Evolutionary conservation across 768 basidiomycete genomes (phyloP).

Genomic region (Trametes cubensis): DNA sequence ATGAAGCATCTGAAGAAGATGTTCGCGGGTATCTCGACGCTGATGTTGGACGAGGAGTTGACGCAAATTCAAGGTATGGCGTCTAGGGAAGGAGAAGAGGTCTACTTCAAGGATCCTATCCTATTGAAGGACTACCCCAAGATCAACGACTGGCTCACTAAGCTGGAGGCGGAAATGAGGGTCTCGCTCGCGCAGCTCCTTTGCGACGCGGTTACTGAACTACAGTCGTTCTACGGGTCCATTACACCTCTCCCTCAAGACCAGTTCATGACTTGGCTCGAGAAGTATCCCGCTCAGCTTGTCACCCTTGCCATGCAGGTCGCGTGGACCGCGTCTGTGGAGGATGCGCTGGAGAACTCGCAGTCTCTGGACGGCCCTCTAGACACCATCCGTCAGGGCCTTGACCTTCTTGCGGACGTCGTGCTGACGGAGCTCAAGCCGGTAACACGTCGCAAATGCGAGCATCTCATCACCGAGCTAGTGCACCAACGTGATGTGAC

Average conservation of each 20-base stretch:
- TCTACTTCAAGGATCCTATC: conserved; percentile 81
- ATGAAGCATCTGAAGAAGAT: conserved; percentile 99
- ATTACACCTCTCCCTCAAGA: conserved; percentile 60
- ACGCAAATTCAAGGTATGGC: conserved; percentile 92
- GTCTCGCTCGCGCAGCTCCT: conserved; percentile 83
- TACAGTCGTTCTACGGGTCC: conserved; percentile 78
- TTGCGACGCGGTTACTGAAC: conserved; percentile 75
- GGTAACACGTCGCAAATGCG: conserved; percentile 96
- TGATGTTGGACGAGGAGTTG: conserved; percentile 84
- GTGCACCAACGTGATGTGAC: conserved; percentile 98
- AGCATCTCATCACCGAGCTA: conserved; percentile 97
- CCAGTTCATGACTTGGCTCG: conserved; percentile 87
- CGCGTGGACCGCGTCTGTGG: conserved; percentile 89
- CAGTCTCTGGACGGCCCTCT: conserved; percentile 66
- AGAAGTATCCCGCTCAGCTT: conserved; percentile 92
- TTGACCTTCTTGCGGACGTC: conserved; percentile 96
- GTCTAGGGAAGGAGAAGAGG: conserved; percentile 94
- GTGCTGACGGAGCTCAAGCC: conserved; percentile 87
- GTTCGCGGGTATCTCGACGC: conserved; percentile 96
- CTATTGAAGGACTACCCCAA: conserved; percentile 91
- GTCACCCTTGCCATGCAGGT: conserved; percentile 96
- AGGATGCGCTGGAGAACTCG: conserved; percentile 61
- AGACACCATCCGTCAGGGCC: conserved; percentile 73
- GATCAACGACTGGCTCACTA: conserved; percentile 98
- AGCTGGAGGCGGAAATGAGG: conserved; percentile 92